Evolutionary conservation across 148 eudicot species (phyloP).

Genomic region (Dysphania ambrosioides): DNA sequence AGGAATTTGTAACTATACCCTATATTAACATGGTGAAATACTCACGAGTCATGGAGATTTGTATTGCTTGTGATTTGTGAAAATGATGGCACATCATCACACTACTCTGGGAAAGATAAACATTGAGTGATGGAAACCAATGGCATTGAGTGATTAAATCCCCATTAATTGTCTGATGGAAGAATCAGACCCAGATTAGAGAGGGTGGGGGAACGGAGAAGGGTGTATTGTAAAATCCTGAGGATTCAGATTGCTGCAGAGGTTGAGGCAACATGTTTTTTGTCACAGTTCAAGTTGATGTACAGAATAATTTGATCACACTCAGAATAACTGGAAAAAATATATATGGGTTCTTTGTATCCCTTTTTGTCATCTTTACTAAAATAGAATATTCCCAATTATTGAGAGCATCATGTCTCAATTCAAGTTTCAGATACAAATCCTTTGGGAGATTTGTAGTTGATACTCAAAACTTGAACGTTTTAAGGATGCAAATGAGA

Average conservation of each 20-base stretch:
- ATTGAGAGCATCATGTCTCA: neutral
- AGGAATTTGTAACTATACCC: slow-evolving; percentile 29
- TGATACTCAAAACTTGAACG: neutral
- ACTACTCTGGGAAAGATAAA: neutral
- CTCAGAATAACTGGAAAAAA: slow-evolving; percentile 20
- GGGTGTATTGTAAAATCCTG: slow-evolving; percentile 14
- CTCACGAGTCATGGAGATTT: neutral
- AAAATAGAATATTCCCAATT: neutral
- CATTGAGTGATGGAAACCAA: no score
- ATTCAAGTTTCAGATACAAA: neutral
- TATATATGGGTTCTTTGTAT: slow-evolving; percentile 5
- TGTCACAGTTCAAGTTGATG: slow-evolving; percentile 19
- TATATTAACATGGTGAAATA: neutral
- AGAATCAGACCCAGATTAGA: neutral
- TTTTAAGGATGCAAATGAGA: neutral
- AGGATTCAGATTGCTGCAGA: slow-evolving; percentile 11
- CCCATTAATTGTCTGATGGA: neutral
- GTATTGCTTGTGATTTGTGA: slow-evolving; percentile 14
- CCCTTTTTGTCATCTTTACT: neutral
- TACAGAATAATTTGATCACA: slow-evolving; percentile 28
- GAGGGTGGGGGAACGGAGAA: neutral
- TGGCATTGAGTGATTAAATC: neutral
- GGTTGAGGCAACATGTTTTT: slow-evolving; percentile 15
- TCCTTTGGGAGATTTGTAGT: neutral
- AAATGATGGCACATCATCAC: slow-evolving; percentile 2